Evolutionary conservation across 805 yeast species (phyloP).

Genomic region (Saccharomyces paradoxus): DNA sequence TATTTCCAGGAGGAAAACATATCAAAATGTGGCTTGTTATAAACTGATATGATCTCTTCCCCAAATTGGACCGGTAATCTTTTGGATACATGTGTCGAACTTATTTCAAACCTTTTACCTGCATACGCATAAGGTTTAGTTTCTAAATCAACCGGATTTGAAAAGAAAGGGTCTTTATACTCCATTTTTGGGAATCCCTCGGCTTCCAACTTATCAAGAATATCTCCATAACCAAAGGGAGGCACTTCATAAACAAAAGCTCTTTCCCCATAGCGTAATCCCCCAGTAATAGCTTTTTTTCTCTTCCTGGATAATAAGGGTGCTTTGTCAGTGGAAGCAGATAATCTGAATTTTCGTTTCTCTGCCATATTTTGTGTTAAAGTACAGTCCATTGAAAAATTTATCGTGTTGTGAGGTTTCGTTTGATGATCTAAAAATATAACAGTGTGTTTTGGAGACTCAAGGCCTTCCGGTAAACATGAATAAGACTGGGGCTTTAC

Average conservation of each 20-base stretch:
- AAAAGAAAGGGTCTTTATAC: conserved; percentile 58
- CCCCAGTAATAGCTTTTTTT: background rate
- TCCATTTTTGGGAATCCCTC: conserved; percentile 43
- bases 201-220: conserved; percentile 41
- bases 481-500: background rate
- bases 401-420: background rate
- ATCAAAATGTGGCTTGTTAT: background rate
- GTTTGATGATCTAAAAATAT: background rate
- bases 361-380: conserved; percentile 20
- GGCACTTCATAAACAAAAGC: conserved; percentile 11
- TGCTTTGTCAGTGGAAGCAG: background rate
- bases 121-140: conserved; percentile 53
- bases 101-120: conserved; percentile 49
- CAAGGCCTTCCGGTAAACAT: background rate
- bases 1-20: conserved; percentile 39
- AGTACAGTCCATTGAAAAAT: conserved; percentile 12
- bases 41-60: conserved; percentile 11
- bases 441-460: background rate
- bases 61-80: conserved; percentile 25
- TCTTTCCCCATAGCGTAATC: background rate
- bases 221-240: conserved; percentile 24
- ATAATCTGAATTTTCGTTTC: conserved; percentile 4
- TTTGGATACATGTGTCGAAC: conserved; percentile 32
- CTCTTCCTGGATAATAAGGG: background rate
- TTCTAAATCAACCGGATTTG: conserved; percentile 44